Conservation (phyloP, 192 early-diverging fungal genomes). For the Nowakowskiella sp. region DNA sequence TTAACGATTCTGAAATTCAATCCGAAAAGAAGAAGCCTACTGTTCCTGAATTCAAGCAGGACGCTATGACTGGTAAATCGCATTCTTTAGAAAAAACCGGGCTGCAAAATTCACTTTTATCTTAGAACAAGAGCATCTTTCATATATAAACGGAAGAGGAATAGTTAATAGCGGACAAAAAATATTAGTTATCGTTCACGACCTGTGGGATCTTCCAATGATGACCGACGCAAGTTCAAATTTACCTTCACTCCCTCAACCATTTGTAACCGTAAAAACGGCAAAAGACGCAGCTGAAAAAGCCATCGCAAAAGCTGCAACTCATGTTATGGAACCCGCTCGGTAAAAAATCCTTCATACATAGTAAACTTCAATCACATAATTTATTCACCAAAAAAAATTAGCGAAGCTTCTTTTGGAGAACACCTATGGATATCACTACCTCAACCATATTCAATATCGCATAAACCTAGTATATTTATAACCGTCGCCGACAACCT, state of each 20-base stretch:
- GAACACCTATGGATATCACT: not conserved
- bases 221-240: not conserved
- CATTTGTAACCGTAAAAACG: not conserved
- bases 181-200: not conserved
- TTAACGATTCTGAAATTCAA: too few species aligned
- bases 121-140: too few species aligned
- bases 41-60: too few species aligned
- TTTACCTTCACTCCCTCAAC: not conserved
- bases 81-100: too few species aligned
- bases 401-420: not conserved
- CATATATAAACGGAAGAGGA: too few species aligned
- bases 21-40: too few species aligned
- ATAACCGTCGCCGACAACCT: not conserved
- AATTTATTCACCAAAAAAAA: not conserved
- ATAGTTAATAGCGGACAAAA: too few species aligned
- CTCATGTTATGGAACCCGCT: not conserved
- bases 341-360: not conserved
- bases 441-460: not conserved
- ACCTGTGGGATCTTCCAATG: not conserved
- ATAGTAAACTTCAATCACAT: too few species aligned
- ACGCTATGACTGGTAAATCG: too few species aligned
- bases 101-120: too few species aligned
- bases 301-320: not conserved
- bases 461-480: not conserved
- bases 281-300: not conserved